Evolutionary conservation across 2,329 filamentous ascomycete species (phyloP).

Genomic region (Fusarium pseudograminearum): DNA sequence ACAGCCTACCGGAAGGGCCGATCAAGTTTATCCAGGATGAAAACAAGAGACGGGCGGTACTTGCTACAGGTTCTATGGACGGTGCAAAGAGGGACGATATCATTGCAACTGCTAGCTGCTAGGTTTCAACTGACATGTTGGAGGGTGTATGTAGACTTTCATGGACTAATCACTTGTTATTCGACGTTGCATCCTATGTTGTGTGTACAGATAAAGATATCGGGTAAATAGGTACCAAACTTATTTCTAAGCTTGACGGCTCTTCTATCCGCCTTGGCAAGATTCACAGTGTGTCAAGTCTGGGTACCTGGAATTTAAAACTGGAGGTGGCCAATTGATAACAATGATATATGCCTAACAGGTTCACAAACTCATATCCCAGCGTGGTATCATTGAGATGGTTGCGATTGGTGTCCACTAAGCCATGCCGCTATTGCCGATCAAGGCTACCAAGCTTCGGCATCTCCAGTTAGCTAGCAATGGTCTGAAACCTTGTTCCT

Average conservation of each 20-base stretch:
- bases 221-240: no score
- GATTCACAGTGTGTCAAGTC: rapidly evolving
- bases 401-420: background rate
- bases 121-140: background rate
- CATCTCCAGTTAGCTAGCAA: background rate
- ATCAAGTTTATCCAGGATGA: background rate
- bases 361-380: background rate
- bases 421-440: background rate
- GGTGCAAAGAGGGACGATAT: background rate
- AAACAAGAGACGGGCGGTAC: background rate
- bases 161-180: no score
- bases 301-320: background rate
- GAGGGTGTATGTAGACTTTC: background rate
- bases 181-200: no score
- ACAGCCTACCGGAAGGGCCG: background rate
- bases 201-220: no score
- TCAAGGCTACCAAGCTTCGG: background rate
- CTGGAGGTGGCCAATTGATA: background rate
- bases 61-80: background rate
- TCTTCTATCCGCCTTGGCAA: background rate
- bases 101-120: background rate
- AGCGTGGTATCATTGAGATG: background rate
- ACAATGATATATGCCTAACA: background rate
- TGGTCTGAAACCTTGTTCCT: background rate
- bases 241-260: background rate